Evolutionary conservation across 345 rosid species (phyloP).

Genomic region (Syzygium jambos): DNA sequence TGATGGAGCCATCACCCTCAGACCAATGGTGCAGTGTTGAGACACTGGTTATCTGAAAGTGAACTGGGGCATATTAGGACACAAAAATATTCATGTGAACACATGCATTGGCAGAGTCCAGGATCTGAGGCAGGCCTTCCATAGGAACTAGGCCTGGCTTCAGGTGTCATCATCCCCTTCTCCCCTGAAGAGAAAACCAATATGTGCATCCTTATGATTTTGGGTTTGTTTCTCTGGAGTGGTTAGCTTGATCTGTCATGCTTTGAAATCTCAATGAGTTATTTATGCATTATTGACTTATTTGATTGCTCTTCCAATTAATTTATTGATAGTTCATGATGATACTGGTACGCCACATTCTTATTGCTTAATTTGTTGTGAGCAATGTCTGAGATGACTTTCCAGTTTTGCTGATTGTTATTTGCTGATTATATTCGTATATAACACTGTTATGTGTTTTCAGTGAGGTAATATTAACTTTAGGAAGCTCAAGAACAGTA

Average conservation of each 20-base stretch:
- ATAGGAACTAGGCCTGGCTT: not conserved
- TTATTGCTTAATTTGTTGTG: not conserved
- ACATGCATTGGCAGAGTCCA: not conserved
- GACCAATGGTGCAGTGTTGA: not conserved
- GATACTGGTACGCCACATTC: not conserved
- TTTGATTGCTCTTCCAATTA: not conserved
- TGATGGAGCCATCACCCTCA: not conserved
- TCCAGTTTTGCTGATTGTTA: not conserved
- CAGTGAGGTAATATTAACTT: constrained; percentile 97
- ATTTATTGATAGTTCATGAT: not conserved
- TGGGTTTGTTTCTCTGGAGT: not conserved
- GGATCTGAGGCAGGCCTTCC: not conserved
- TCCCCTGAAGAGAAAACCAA: not conserved
- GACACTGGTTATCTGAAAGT: not conserved
- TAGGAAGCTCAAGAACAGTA: constrained; percentile 96
- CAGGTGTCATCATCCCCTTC: not conserved
- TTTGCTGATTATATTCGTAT: not conserved
- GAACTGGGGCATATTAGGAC: not conserved
- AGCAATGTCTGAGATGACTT: not conserved
- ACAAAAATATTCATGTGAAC: not conserved
- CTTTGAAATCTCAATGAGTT: not conserved
- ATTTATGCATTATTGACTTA: not conserved
- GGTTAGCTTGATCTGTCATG: not conserved
- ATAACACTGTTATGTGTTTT: constrained; percentile 7
- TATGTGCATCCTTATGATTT: not conserved